These are phyloP conservation scores for Bipolaris zeicola DNA, from an alignment of 2,329 filamentous ascomycete genomes.

Conservation along the genomic window DNA sequence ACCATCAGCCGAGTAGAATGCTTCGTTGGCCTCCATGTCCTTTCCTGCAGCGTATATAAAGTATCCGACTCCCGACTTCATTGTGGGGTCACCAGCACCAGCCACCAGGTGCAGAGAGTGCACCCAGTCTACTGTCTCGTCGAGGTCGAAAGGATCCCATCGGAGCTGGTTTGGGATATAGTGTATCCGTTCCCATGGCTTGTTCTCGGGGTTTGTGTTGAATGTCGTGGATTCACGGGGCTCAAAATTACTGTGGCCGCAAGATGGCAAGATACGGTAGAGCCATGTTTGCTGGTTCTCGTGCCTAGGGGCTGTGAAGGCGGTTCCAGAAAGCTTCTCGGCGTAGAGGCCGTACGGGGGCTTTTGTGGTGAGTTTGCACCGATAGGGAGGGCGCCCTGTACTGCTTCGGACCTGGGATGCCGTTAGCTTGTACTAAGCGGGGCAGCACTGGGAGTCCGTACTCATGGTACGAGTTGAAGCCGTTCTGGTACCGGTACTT, in stretches of 20 bases:
- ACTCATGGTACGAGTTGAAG: constrained; percentile 80
- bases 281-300: constrained; percentile 65
- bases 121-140: constrained; percentile 71
- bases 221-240: constrained; percentile 56
- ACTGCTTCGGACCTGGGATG: constrained; percentile 72
- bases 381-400: constrained; percentile 73
- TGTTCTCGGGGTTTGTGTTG: constrained; percentile 58
- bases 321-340: constrained; percentile 69
- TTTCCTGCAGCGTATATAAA: constrained; percentile 79
- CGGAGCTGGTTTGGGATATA: constrained; percentile 81
- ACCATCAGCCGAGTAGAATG: constrained; percentile 82
- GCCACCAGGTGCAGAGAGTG: constrained; percentile 74
- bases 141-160: constrained; percentile 79
- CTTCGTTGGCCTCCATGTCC: constrained; percentile 74
- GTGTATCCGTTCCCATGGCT: constrained; percentile 64
- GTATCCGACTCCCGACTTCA: constrained; percentile 80
- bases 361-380: constrained; percentile 82
- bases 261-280: constrained; percentile 62
- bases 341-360: constrained; percentile 79
- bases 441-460: constrained; percentile 35
- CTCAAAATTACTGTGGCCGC: constrained; percentile 63
- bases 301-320: constrained; percentile 63
- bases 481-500: constrained; percentile 80
- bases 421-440: constrained; percentile 14
- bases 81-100: constrained; percentile 77